Percentiles rank a stretch among this genome's conserved stretches.
phyloP scores from a whole-genome alignment of 768 basidiomycete genomes.

The Agaricus blazei region DNA sequence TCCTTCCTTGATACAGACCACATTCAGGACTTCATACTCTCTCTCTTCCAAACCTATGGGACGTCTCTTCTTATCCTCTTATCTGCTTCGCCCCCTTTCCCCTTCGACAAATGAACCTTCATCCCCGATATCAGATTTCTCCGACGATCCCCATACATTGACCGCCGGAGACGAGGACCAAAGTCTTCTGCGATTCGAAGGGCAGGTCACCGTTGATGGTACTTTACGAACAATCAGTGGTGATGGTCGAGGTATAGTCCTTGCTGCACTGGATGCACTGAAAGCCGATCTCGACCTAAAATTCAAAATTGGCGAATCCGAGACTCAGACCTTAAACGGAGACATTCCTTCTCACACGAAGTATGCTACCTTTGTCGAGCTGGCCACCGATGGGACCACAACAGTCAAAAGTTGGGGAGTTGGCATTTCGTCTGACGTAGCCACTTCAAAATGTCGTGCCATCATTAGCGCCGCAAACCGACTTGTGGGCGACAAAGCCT shows the following conservation, averaged over 20 bases:
- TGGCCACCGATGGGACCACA: slow-evolving; percentile 69
- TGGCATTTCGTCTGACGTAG: slow-evolving; percentile 86
- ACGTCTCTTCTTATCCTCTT: slow-evolving; percentile 37
- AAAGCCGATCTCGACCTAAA: slow-evolving; percentile 74
- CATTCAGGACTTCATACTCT: slow-evolving; percentile 79
- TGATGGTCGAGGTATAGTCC: slow-evolving; percentile 92
- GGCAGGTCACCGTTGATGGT: slow-evolving; percentile 80
- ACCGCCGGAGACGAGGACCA: slow-evolving; percentile 49
- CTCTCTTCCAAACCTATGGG: slow-evolving; percentile 74
- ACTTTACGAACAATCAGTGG: slow-evolving; percentile 78
- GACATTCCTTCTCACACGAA: slow-evolving; percentile 69
- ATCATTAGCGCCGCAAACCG: slow-evolving; percentile 83
- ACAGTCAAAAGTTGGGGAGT: slow-evolving; percentile 70
- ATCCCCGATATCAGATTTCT: slow-evolving; percentile 44
- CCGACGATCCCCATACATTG: slow-evolving; percentile 36
- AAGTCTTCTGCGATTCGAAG: slow-evolving; percentile 77
- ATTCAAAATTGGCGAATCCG: slow-evolving; percentile 83
- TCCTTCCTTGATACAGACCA: slow-evolving; percentile 86
- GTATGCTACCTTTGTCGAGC: slow-evolving; percentile 91
- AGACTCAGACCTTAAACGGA: slow-evolving; percentile 84
- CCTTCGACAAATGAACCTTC: slow-evolving; percentile 32
- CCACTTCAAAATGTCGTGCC: slow-evolving; percentile 83
- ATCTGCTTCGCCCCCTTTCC: slow-evolving; percentile 46
- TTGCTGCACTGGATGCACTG: slow-evolving; percentile 85
- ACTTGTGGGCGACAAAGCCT: slow-evolving; percentile 62